Conservation (phyloP, 495 filamentous ascomycete species). For the Xylaria bambusicola region DNA sequence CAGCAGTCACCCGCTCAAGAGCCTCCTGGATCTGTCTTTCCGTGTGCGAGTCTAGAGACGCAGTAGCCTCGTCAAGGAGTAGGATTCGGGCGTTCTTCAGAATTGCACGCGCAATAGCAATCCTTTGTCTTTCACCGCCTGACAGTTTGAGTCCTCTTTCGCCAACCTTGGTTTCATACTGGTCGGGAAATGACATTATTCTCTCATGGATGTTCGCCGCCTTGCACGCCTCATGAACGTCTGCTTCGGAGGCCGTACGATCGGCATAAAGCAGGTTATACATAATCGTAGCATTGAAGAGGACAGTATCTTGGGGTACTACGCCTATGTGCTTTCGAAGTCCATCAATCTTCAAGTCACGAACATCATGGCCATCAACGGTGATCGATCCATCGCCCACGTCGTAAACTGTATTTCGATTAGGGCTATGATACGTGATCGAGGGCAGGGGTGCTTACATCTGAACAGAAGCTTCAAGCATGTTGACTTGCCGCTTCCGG, state of each 20-base stretch:
- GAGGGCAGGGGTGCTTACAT: too few species aligned
- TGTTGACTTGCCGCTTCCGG: slow-evolving; percentile 82
- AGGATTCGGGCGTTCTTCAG: slow-evolving; percentile 53
- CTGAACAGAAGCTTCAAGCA: slow-evolving; percentile 80
- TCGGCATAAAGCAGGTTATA: slow-evolving; percentile 84
- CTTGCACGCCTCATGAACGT: slow-evolving; percentile 73
- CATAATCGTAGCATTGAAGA: slow-evolving; percentile 88
- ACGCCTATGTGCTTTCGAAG: slow-evolving; percentile 76
- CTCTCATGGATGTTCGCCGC: slow-evolving; percentile 85
- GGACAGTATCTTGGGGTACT: slow-evolving; percentile 81
- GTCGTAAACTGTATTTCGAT: too few species aligned
- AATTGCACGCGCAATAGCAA: slow-evolving; percentile 69
- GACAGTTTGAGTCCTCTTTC: slow-evolving; percentile 79
- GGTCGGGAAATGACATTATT: slow-evolving; percentile 77
- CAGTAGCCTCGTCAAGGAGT: slow-evolving; percentile 55
- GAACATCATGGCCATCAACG: slow-evolving; percentile 74
- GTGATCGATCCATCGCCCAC: slow-evolving; percentile 63
- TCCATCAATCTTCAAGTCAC: slow-evolving; percentile 75
- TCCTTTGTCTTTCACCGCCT: slow-evolving; percentile 80
- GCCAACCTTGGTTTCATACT: slow-evolving; percentile 80
- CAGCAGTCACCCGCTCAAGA: slow-evolving; percentile 65
- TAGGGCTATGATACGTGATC: too few species aligned
- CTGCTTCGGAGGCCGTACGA: slow-evolving; percentile 68
- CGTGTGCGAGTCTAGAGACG: slow-evolving; percentile 63
- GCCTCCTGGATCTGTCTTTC: slow-evolving; percentile 83